Evolutionary conservation across 2,329 filamentous ascomycete genomes (phyloP), one percentile per base, ranked within the genome.

Genomic region (Knoxdaviesia capensis): DNA sequence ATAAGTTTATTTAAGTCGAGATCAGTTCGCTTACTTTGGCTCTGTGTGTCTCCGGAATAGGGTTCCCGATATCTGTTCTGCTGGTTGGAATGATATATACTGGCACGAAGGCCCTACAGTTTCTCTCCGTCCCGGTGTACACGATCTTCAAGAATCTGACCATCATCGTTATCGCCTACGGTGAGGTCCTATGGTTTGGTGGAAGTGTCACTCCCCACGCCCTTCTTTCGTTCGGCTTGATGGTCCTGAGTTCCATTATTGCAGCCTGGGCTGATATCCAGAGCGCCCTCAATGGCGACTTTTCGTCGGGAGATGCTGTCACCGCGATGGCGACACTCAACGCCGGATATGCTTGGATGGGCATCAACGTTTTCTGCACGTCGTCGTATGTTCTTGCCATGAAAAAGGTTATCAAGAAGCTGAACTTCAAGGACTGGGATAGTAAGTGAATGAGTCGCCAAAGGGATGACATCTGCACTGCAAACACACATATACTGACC

Each of bases 91-190:
- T 96, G 90, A 96, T 98, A 62, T 98, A 96, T 64, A 96, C 90
- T 43, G 79, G 85, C 54, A 90, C 84, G 54, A 94, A 94, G 66
- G 86, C 90, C 20, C 76, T 98, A 38, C 86, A 94, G 62, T 96
- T 79, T 62, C 80, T 98, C 47, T 94, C 87, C 32, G 93, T 98
- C 43, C 90, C 90, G 29, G 90, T 98, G 30, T 98, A 98, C 65
- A 98, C 90, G 43, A 98, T 98, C 59, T 98, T 98, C 73, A 98
- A 98, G 73, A 98, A 98, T 65, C 63, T 98, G 66, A 96, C 90
- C 47, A 98, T 93, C 59, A 96, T 98, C 54, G 77, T 96, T 49
- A 98, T 96, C 54, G 90, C 90, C 43, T 98, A 98, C 52, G 90
- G 90, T 51, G 90, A 98, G 63, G 88, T 98, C 31, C 71, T 98